Evolutionary conservation across 495 filamentous ascomycete species (phyloP).

Genomic region (Penicillium dipodomyicola): DNA sequence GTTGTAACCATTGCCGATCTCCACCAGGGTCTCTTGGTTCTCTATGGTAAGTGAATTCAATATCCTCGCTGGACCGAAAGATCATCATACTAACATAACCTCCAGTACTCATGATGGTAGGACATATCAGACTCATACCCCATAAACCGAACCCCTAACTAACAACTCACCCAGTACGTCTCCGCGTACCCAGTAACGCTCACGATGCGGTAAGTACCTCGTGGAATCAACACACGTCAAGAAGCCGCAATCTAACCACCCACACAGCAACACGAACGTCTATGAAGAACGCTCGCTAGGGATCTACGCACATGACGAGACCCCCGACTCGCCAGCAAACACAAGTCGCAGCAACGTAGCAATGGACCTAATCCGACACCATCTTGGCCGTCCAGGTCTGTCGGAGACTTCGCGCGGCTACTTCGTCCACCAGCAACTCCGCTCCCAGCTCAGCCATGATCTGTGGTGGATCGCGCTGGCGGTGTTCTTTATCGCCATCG

Average conservation of each 20-base stretch:
- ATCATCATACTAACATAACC: conserved; percentile 10
- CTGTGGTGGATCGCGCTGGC: conserved; percentile 82
- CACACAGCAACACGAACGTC: conserved; percentile 61
- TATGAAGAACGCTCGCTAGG: conserved; percentile 74
- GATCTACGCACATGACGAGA: conserved; percentile 53
- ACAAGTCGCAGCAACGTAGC: conserved; percentile 22
- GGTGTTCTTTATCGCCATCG: conserved; percentile 68
- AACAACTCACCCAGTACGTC: conserved; percentile 52
- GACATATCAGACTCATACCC: conserved; percentile 17
- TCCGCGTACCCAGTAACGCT: conserved; percentile 57
- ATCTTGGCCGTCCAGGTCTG: conserved; percentile 29
- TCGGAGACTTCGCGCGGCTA: conserved; percentile 44
- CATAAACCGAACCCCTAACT: background rate
- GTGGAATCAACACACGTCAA: background rate
- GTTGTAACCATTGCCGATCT: conserved; percentile 70
- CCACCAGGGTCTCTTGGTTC: conserved; percentile 68
- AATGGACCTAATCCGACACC: conserved; percentile 28
- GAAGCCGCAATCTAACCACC: background rate
- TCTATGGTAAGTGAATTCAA: conserved; percentile 52
- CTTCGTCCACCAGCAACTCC: conserved; percentile 64
- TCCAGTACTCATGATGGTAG: conserved; percentile 75
- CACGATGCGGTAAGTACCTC: conserved; percentile 48
- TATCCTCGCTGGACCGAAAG: background rate
- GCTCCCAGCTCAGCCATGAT: conserved; percentile 80
- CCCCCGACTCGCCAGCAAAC: conserved; percentile 16